Base-by-base conservation (phyloP, 768 basidiomycete species). In the Boletus edulis region DNA sequence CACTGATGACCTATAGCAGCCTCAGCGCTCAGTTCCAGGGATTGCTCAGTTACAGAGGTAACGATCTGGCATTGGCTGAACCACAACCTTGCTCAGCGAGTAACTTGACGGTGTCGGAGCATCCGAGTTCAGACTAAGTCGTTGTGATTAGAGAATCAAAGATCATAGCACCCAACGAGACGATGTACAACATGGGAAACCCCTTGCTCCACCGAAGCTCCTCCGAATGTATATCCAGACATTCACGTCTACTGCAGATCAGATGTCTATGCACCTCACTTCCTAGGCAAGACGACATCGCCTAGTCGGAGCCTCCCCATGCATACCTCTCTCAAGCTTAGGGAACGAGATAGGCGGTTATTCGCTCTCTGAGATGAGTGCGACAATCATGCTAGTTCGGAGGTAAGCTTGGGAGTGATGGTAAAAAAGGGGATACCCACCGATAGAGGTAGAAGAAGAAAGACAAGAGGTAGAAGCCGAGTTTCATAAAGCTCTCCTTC, bases 401-500 rank as follows among this genome's bases (percentile, higher is more conserved):
- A n/a, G 14, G 24, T 65, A 43, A 20, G 56, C 13, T 31, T 41
- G 7, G 7, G 10, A 5, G 42, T 5, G 41, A 17, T n/a, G 38
- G 17, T 8, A 39, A 32, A 34, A 15, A 44, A 38, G 14, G 49
- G 2, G 29, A 49, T 5, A 76, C 91, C 54, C 61, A 91, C 91
- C 89, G 80, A 67, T 94, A 94, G 62, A 94, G 84, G 66, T 94
- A 94, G 72, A 90, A 92, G 79, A 93, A 92, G 79, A 91, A 92
- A 52, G 91, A 92, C 54, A 94, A 78, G 60, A 94, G 84, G 70
- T 93, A 95, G 75, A 94, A 94, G 12, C 91, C 94, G 52, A 97
- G 86, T 76, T 96, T 97, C 73, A 94, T 81, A 67, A 97, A 96
- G 62, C 87, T 87, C 76, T 95, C 96, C 68, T 93, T 97, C 78